Percentiles rank a stretch among this genome's conserved stretches.
These are phyloP conservation scores for Pythium folliculosum DNA, from an alignment of 352 stramenopile species.

Conservation along the genomic window DNA sequence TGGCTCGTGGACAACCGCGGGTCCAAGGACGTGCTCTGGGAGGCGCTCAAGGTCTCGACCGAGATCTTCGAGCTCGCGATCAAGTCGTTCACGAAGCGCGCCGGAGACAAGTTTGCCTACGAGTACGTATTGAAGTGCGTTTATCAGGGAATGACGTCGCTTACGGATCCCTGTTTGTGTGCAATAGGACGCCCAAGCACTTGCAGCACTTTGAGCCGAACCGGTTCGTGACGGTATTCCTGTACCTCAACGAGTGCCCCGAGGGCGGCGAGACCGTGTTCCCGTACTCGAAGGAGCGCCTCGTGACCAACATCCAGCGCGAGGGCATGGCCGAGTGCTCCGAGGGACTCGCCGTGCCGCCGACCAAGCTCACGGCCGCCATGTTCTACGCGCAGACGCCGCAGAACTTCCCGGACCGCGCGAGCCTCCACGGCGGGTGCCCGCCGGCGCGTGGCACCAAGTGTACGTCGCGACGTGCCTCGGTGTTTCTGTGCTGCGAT, in stretches of 20 bases:
- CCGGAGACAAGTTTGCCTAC: constrained; percentile 47
- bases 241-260: constrained; percentile 94
- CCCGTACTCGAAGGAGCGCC: constrained; percentile 65
- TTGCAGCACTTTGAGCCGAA: constrained; percentile 82
- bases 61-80: constrained; percentile 50
- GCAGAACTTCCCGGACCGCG: constrained; percentile 50
- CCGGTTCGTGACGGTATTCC: constrained; percentile 93
- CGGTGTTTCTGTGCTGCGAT: not conserved
- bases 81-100: constrained; percentile 52
- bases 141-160: not conserved
- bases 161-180: constrained; percentile 3
- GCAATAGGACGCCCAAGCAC: constrained; percentile 40
- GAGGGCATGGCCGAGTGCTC: constrained; percentile 69
- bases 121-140: constrained; percentile 20
- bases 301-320: constrained; percentile 60
- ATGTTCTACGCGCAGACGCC: constrained; percentile 80
- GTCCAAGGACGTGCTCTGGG: constrained; percentile 51
- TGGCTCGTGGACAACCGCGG: constrained; percentile 57
- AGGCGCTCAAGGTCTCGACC: constrained; percentile 37
- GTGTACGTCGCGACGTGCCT: constrained; percentile 37
- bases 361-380: constrained; percentile 63
- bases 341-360: constrained; percentile 60
- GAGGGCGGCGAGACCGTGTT: constrained; percentile 95
- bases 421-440: constrained; percentile 68
- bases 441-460: constrained; percentile 59